Evolutionary conservation across 495 filamentous ascomycete species (phyloP), one percentile per base, ranked within the genome.

Genomic region (Pseudomonodictys pantanalensis): DNA sequence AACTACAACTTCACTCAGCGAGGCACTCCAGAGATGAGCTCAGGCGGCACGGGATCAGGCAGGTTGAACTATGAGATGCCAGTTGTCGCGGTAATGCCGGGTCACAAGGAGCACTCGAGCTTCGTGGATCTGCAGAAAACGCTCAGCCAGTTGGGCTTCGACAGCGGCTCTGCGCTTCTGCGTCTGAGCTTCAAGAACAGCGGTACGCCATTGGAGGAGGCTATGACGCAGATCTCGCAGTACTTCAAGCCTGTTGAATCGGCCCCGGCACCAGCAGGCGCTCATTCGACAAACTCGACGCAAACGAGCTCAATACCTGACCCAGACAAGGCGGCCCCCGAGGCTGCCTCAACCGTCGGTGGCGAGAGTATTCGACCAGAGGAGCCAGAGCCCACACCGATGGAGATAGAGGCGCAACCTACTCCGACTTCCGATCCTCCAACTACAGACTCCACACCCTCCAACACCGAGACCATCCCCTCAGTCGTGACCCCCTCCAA

Each of bases 81-180:
- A 0, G 83, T 89, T n/a, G 68, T 97, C 33, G 83, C 88, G 51
- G 80, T 95, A 48, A 81, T 95, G 77, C 88, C 85, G 10, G 54
- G 53, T 12, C 64, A 67, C 35, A 79, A 89, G 56, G 89, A 92
- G 59, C 71, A 93, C 10, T 82, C 83, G 6, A 83, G 77, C 0
- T 87, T 97, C 65, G 78, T 78, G 17, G 92, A 95, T 67, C 72
- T 97, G 49, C 89, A 96, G 69, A 92, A 92, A 76, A 90, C 88
- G 0, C 70, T 97, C 25, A 83, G 83, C n/a, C 87, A 95, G 66
- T 73, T 96, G 28, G 93, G 93, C 0, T 86, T 91, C 65, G 95
- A 88, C 68, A 85, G 81, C 46, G 92, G 93, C 4, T 89, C 80
- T 70, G 81, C 87, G 3, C 73, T 95, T n/a, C 75, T 97, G 29